Evolutionary conservation across 192 early-diverging fungal genomes (phyloP).

Genomic region (Ramicandelaber brevisporus): DNA sequence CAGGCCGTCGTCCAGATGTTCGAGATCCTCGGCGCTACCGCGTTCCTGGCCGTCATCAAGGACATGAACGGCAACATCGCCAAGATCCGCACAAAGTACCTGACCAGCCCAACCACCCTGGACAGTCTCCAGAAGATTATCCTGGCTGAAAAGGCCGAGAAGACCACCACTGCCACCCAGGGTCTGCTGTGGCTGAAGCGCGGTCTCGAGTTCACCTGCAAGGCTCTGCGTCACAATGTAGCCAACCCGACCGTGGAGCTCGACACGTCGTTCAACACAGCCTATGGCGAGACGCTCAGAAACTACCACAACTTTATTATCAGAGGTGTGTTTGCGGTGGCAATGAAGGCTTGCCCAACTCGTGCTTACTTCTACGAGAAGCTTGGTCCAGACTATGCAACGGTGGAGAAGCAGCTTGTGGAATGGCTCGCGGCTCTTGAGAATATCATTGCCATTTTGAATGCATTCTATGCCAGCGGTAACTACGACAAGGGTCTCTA

Average conservation of each 20-base stretch:
- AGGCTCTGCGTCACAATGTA: conserved; percentile 33
- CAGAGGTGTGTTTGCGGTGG: conserved; percentile 34
- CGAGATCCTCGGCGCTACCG: conserved; percentile 37
- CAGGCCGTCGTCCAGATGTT: conserved; percentile 51
- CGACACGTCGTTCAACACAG: conserved; percentile 37
- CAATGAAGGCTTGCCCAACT: conserved; percentile 77
- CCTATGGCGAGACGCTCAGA: conserved; percentile 41
- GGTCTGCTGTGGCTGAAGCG: conserved; percentile 85
- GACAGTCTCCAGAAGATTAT: conserved; percentile 66
- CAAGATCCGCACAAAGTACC: conserved; percentile 40
- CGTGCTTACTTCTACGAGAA: conserved; percentile 73
- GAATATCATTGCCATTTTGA: conserved; percentile 32
- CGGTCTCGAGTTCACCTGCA: conserved; percentile 52
- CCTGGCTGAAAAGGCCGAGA: conserved; percentile 38
- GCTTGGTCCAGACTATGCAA: conserved; percentile 34
- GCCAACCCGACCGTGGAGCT: conserved; percentile 28
- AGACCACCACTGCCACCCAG: conserved; percentile 67
- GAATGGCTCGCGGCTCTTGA: conserved; percentile 56
- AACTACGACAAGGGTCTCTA: conserved; percentile 20
- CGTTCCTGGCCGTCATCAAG: conserved; percentile 64
- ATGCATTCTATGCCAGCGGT: conserved; percentile 22
- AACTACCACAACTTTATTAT: conserved; percentile 43
- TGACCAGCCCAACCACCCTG: conserved; percentile 31
- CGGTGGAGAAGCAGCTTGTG: conserved; percentile 26
- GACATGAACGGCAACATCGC: conserved; percentile 85